Conservation (phyloP, 768 basidiomycete genomes). For the Fomitopsis serialis region DNA sequence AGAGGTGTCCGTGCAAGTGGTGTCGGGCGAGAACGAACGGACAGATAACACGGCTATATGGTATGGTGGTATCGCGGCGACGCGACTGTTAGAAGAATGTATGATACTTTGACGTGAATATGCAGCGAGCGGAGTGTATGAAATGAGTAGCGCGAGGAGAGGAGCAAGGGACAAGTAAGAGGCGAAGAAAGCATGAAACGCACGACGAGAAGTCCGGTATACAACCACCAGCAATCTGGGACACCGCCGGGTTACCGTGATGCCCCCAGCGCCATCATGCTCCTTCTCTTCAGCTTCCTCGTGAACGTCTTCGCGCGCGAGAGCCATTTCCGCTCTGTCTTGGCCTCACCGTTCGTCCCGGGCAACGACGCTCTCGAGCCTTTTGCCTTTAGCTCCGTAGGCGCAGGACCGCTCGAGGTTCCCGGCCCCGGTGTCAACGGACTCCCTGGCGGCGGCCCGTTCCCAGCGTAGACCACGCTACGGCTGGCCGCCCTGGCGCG, state of each 20-base stretch:
- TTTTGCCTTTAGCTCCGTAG: conserved; percentile 5
- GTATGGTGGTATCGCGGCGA: too few relatives aligned
- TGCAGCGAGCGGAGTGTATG: too few relatives aligned
- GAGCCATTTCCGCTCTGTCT: conserved; percentile 12
- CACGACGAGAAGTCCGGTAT: too few relatives aligned
- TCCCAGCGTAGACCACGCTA: not conserved
- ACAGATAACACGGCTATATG: too few relatives aligned
- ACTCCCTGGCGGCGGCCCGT: not conserved
- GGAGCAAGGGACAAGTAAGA: too few relatives aligned
- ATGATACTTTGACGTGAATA: too few relatives aligned
- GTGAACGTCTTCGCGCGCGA: conserved; percentile 21
- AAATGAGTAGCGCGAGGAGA: too few relatives aligned
- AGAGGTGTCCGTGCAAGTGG: too few relatives aligned
- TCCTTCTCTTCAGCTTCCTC: conserved; percentile 15
- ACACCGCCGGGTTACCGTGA: not conserved
- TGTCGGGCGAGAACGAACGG: too few relatives aligned
- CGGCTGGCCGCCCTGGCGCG: not conserved
- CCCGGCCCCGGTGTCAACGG: not conserved
- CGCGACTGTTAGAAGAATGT: too few relatives aligned
- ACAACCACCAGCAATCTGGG: too few relatives aligned
- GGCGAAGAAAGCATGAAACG: too few relatives aligned
- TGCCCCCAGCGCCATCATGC: conserved; percentile 13
- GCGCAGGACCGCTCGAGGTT: conserved; percentile 8
- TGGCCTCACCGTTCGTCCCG: not conserved
- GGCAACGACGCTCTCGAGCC: not conserved